These are phyloP conservation scores for Omphalea diandra DNA, from an alignment of 441 rosid genomes.

Conservation along the genomic window DNA sequence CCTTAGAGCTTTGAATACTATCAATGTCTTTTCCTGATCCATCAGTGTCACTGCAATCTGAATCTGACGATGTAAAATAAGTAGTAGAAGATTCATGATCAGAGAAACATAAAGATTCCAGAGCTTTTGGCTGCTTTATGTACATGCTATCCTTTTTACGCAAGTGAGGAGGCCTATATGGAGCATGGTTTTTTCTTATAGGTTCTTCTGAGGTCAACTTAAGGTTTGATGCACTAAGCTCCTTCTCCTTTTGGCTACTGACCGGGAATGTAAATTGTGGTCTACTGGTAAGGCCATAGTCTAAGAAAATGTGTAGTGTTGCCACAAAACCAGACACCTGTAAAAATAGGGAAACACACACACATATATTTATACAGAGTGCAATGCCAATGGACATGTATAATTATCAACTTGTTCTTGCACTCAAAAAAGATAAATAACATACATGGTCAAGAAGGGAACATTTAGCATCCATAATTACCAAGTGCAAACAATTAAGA, in stretches of 20 bases:
- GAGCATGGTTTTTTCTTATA: constrained; percentile 39
- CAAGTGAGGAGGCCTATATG: constrained; percentile 91
- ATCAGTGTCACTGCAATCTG: constrained; percentile 89
- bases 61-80: constrained; percentile 71
- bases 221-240: constrained; percentile 31
- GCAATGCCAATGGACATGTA: constrained; percentile 9
- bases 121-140: constrained; percentile 38
- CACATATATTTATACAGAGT: not conserved
- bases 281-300: constrained; percentile 60
- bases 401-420: constrained; percentile 6
- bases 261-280: constrained; percentile 33
- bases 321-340: constrained; percentile 84
- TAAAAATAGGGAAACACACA: constrained; percentile 5
- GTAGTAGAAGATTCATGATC: constrained; percentile 44
- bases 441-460: constrained; percentile 82
- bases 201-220: constrained; percentile 41
- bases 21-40: constrained; percentile 50
- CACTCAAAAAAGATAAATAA: constrained; percentile 14
- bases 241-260: constrained; percentile 42
- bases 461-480: constrained; percentile 63
- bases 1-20: constrained; percentile 58
- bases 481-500: constrained; percentile 73
- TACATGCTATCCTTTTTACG: constrained; percentile 57
- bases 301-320: constrained; percentile 66
- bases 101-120: constrained; percentile 38